Base-by-base conservation (phyloP, 331 rosid species). In the Malus hybrid region DNA sequence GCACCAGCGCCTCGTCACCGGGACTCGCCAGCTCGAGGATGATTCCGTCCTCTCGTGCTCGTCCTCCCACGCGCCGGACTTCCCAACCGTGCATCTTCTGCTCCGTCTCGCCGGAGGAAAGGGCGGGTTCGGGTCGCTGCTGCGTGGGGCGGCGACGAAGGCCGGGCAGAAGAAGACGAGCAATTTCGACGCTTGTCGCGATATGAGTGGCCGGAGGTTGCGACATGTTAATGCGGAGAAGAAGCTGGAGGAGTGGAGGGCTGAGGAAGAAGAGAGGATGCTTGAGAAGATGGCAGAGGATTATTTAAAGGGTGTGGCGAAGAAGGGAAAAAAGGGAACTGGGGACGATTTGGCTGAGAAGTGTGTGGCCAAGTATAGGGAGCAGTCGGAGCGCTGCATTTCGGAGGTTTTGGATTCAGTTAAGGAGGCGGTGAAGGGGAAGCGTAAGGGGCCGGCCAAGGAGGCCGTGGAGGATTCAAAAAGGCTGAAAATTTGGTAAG, bases 201-300 rank as follows among this genome's bases (percentile, higher is more conserved):
- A 95, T 48, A 95, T 95, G 99, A 95, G 99, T n/a, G 99, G 99
- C 1, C 80, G 97, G 70, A 73, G 92, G 85, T 73, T 88, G 84
- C 80, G 99, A 67, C 99, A 95, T 70, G 99, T 95, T 44, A 95
- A 95, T 73, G 97, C 97, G 0, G 99, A 95, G 93, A 92, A 89
- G 90, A 84, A 85, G 70, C 70, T 95, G 73, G 96, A 95, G 76
- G 99, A 95, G 76, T 95, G 99, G 99, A 87, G 79, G 86, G 97
- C 88, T 0, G 88, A 64, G 75, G 97, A 90, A 84, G 89, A 81
- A 75, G 93, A 89, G 83, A 84, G 99, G 83, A 79, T 19, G 77
- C 79, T 92, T 60, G 97, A 89, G 85, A 90, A 86, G 85, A 62
- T 75, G 28, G 99, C 97, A 2, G 93, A 92, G 36, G 93, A 86